Base-by-base conservation (phyloP, 2,329 filamentous ascomycete species). In the Fusarium tjaetaba region DNA sequence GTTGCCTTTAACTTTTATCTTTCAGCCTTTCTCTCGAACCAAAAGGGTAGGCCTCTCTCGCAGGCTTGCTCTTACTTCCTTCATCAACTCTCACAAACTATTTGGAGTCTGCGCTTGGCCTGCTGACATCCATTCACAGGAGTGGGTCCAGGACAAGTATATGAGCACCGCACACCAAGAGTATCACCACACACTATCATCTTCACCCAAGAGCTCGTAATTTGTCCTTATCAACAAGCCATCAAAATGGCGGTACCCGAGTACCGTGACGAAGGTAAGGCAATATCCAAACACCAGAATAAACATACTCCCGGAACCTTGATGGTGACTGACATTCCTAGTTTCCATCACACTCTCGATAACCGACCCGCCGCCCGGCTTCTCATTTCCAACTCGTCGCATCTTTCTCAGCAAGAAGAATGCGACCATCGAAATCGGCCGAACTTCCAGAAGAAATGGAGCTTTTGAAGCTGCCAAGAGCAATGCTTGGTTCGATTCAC, bases 401-500 rank as follows among this genome's bases (percentile, higher is more conserved):
- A 71, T 84, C 14, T 58, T 80, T 20, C 75, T 86, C 3, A 81
- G 79, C 15, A 78, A 77, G 24, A 75, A 78, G 16, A 79, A 72
- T 13, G 73, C 78, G 5, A 70, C 68, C 7, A 64, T 83, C 26
- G 62, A 78, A 18, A 83, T 88, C 66, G 86, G 86, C 42, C 81
- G 86, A 32, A 84, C 84, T 41, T 87, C 85, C 71, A 86, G 83
- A 76, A 77, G 83, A 65, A 79, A 82, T 73, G 26, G 72, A 56
- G 60, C 52, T 6, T 76, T 82, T 14, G 73, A 73, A 79, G 85
- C 74, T 78, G 81, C 68, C 42, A 70, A 75, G 10, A 80, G 87
- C 73, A 94, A 94, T 80, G 89, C 86, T 22, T 93, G 86, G 86
- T 92, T 94, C 66, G 88, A 93, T 72, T 92, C 89, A 64, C 89